Evolutionary conservation across 352 stramenopile genomes (phyloP), one percentile per base, ranked within the genome.

Genomic region (Albugo laibachii): DNA sequence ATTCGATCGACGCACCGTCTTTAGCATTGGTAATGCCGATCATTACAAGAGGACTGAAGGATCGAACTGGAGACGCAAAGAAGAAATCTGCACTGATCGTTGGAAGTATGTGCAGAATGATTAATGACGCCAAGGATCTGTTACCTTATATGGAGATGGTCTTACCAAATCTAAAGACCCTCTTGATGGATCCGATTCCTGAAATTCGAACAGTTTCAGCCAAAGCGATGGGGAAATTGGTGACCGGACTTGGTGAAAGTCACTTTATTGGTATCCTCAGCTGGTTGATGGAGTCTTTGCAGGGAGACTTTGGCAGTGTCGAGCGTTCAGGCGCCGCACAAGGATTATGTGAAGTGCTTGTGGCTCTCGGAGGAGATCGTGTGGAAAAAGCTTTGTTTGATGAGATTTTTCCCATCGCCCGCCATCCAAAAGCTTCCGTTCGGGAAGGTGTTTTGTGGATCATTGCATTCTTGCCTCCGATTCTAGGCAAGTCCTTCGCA

Each of bases 1-100:
- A 99, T 71, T 96, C 95, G 53, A 98, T 99, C 56, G 96, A 99
- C 63, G 94, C 95, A 20, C 93, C 96, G 15, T 99, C 94, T 53
- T 68, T 99, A 20, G 95, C 96, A 18, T 75, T 99, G n/a, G 88
- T 99, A 54, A 96, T 99, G 65, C 96, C 96, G 18, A 96, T 99
- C 51, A 81, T 99, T 46, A 89, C 96, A 49, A 85, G 96, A 19
- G 96, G 95, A 19, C 63, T 99, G n/a, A 94, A 92, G 52, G 96
- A 99, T 59, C 82, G 95, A 37, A 76, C 67, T 31, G 94, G 93
- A 41, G 96, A 97, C 45, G 87, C 93, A 12, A 99, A 99, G 72
- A 94, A 97, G 52, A 98, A 98, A 62, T 92, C 93, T 19, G 94
- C 94, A 5, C 68, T 99, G 4, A 99, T 99, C 58, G 93, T 95